Conservation (phyloP, 139 green algal species). For the Coelastrella sp. region DNA sequence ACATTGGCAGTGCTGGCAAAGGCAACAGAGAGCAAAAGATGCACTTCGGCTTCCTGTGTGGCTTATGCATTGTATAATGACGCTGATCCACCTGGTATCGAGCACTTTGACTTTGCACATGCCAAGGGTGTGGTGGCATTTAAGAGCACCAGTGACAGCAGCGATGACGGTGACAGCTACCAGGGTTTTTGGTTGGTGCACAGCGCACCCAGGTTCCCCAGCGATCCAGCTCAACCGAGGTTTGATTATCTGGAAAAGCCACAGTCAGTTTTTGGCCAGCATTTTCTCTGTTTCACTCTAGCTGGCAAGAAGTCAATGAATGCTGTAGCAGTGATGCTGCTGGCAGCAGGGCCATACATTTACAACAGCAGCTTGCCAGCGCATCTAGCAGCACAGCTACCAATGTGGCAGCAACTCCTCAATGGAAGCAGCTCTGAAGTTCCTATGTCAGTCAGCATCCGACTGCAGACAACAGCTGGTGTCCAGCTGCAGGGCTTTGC, state of each 20-base stretch:
- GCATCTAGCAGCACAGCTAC: not conserved
- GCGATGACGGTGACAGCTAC: not conserved
- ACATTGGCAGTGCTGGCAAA: slow-evolving; percentile 16
- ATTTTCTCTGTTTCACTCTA: slow-evolving; percentile 41
- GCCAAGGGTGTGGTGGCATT: slow-evolving; percentile 44
- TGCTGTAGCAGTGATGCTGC: slow-evolving; percentile 22
- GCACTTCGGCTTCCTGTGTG: not conserved
- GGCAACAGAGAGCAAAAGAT: not conserved
- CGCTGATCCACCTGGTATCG: slow-evolving; percentile 26
- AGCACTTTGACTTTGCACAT: slow-evolving; percentile 44
- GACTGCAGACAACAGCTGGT: not conserved
- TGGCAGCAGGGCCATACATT: slow-evolving; percentile 40
- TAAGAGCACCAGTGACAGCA: not conserved
- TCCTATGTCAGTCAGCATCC: not conserved
- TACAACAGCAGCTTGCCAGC: slow-evolving; percentile 27
- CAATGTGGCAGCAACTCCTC: slow-evolving; percentile 3
- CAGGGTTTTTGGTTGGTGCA: slow-evolving; percentile 38
- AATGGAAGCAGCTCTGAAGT: not conserved
- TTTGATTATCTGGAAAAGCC: not conserved
- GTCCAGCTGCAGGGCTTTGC: slow-evolving; percentile 15
- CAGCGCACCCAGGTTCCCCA: slow-evolving; percentile 39
- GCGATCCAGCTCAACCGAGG: not conserved
- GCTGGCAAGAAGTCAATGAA: not conserved
- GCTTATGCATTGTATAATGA: slow-evolving; percentile 42
- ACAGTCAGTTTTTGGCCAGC: slow-evolving; percentile 47